Evolutionary conservation across 805 yeast species (phyloP).

Genomic region (Blastobotrys muscicola): DNA sequence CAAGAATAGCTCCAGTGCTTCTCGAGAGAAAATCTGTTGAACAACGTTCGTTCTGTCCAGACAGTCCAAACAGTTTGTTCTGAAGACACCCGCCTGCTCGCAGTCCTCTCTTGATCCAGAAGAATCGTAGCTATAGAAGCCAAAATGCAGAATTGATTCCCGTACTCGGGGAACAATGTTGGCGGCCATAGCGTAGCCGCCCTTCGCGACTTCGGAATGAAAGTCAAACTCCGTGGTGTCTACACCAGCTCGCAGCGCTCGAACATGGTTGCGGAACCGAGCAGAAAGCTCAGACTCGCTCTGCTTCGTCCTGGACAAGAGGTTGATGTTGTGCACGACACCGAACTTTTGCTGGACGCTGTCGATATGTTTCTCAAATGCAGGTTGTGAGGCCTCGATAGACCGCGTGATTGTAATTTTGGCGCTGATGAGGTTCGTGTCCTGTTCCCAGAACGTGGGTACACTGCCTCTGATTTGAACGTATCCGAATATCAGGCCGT

Average conservation of each 20-base stretch:
- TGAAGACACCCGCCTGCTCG: conserved; percentile 82
- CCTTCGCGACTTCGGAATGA: conserved; percentile 85
- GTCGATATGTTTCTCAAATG: conserved; percentile 74
- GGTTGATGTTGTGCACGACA: conserved; percentile 78
- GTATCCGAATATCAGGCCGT: conserved; percentile 55
- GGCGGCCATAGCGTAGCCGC: conserved; percentile 78
- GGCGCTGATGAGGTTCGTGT: conserved; percentile 80
- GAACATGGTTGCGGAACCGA: conserved; percentile 54
- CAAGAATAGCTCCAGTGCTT: conserved; percentile 43
- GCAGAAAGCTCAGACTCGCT: conserved; percentile 66
- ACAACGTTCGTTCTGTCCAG: conserved; percentile 88
- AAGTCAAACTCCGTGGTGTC: conserved; percentile 82
- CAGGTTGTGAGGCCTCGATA: conserved; percentile 83
- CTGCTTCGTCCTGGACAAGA: conserved; percentile 62
- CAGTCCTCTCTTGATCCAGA: conserved; percentile 44
- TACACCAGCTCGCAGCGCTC: conserved; percentile 22
- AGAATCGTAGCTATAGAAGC: conserved; percentile 70
- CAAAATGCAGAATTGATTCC: conserved; percentile 65
- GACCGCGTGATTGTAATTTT: conserved; percentile 85
- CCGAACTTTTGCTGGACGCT: conserved; percentile 68
- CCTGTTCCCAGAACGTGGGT: conserved; percentile 98
- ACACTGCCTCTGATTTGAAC: conserved; percentile 92
- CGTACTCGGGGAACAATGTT: conserved; percentile 55
- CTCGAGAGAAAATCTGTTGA: conserved; percentile 62
- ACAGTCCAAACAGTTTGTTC: conserved; percentile 93